phyloP scores from a whole-genome alignment of 164 flowering plant genomes.

The Liquidambar formosana region DNA sequence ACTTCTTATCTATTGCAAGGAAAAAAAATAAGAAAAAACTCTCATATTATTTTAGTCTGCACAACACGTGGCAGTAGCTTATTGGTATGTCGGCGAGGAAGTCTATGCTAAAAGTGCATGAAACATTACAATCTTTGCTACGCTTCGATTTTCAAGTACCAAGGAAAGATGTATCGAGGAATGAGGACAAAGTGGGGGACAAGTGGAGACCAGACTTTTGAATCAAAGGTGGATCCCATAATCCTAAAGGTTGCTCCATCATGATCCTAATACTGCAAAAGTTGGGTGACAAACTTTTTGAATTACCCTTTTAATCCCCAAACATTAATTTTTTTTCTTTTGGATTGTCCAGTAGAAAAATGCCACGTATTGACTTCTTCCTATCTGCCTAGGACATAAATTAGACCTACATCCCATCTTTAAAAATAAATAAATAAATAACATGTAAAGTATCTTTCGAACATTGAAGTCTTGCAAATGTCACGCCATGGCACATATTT shows the following conservation, averaged over 20 bases:
- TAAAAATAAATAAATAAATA: no score
- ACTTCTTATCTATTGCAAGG: no score
- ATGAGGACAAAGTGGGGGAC: constrained; percentile 17
- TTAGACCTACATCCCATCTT: no score
- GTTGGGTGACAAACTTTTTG: background rate
- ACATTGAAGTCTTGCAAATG: no score
- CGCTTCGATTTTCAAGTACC: background rate
- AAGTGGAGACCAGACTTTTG: constrained; percentile 19
- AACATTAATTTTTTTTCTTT: no score
- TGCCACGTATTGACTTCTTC: background rate
- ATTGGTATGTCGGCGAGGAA: constrained; percentile 15
- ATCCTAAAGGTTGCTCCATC: background rate
- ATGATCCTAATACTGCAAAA: background rate
- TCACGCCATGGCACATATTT: no score
- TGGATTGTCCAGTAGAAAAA: background rate
- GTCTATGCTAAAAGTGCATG: constrained; percentile 1
- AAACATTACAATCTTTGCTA: background rate
- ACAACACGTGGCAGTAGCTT: background rate
- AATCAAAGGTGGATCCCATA: constrained; percentile 22
- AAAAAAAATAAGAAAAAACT: no score
- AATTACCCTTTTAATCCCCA: no score
- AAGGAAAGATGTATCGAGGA: background rate
- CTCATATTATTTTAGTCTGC: no score
- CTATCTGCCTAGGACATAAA: no score
- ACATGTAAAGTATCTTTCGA: no score